These are phyloP conservation scores for Rhododendron mucronatum DNA, from an alignment of 148 eudicot genomes.

Conservation along the genomic window DNA sequence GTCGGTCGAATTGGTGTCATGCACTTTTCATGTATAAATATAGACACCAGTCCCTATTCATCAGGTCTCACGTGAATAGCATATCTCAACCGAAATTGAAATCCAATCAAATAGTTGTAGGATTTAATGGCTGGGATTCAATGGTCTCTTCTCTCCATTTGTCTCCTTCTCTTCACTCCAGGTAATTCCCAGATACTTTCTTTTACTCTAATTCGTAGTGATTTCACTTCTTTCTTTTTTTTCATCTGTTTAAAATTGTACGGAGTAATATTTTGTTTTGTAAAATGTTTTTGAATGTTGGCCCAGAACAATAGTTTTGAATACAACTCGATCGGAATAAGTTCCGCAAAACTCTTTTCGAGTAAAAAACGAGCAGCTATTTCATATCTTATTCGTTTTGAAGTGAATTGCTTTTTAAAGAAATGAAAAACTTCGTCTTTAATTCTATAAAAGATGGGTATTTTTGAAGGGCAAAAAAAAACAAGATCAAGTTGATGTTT, in stretches of 20 bases:
- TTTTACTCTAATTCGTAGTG: too few species aligned
- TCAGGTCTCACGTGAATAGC: neutral
- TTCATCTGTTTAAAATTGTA: neutral
- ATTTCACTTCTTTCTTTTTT: neutral
- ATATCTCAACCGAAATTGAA: neutral
- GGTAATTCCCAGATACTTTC: neutral
- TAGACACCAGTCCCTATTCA: neutral
- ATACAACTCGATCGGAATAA: too few species aligned
- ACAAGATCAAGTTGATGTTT: too few species aligned
- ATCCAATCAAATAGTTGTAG: neutral
- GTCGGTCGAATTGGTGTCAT: neutral
- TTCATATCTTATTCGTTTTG: too few species aligned
- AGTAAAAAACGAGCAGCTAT: too few species aligned
- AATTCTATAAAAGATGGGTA: too few species aligned
- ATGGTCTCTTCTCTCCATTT: neutral
- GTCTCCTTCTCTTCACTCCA: neutral
- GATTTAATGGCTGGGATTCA: slow-evolving; percentile 5
- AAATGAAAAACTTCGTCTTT: too few species aligned
- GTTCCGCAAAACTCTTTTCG: too few species aligned
- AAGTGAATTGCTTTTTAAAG: too few species aligned
- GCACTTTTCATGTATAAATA: neutral
- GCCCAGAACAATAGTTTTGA: neutral
- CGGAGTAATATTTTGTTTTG: neutral
- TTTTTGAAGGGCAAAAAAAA: too few species aligned
- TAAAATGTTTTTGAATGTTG: neutral